Evolutionary conservation across 495 filamentous ascomycete genomes (phyloP).

Genomic region (Daldinia loculata): DNA sequence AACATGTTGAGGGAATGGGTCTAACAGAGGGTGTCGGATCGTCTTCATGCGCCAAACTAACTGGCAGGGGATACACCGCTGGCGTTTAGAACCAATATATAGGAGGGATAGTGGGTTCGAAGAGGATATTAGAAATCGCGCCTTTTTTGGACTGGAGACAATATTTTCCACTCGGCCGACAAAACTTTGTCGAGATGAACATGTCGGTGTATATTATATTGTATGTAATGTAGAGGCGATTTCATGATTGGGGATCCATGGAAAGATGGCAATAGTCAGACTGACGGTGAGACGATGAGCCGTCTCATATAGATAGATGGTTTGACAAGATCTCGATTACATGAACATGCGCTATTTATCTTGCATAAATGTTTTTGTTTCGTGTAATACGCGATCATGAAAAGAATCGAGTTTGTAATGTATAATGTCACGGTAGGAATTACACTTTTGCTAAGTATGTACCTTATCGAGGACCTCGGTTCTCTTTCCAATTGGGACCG

Average conservation of each 20-base stretch:
- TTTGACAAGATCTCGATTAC: neutral
- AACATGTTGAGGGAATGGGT: neutral
- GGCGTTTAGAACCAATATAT: neutral
- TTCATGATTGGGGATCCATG: neutral
- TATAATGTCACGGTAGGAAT: neutral
- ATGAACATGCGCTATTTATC: conserved; percentile 13
- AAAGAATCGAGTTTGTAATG: neutral
- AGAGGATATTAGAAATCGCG: neutral
- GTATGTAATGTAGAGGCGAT: neutral
- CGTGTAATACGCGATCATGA: conserved; percentile 16
- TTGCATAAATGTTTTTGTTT: conserved; percentile 32
- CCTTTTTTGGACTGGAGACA: neutral
- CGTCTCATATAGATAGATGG: conserved; percentile 20
- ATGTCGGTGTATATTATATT: conserved; percentile 10
- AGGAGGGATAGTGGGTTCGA: neutral
- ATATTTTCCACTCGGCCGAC: neutral
- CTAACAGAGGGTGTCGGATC: conserved; percentile 32
- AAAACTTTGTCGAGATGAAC: neutral
- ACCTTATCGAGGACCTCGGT: conserved; percentile 7
- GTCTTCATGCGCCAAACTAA: conserved; percentile 25
- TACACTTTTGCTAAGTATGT: neutral
- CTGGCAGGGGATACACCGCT: conserved; percentile 9
- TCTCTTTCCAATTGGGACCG: conserved; percentile 1
- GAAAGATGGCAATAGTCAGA: neutral
- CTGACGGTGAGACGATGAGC: conserved; percentile 1